Evolutionary conservation across 148 eudicot genomes (phyloP), one percentile per base, ranked within the genome.

Genomic region (Linanthus parryae): DNA sequence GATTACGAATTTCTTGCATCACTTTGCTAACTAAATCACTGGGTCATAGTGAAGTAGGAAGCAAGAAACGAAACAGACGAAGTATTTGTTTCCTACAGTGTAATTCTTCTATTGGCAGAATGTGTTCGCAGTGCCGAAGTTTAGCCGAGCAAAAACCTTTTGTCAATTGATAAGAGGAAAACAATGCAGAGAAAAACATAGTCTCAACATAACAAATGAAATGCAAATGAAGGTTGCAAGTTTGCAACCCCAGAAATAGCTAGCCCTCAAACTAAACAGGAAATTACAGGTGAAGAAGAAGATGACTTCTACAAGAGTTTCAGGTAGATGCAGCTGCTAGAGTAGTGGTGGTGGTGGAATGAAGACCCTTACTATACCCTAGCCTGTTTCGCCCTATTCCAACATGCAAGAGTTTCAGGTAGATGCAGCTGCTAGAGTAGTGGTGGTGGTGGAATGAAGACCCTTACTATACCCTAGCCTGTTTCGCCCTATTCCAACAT

Each of bases 401-500:
- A 36, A 8, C 10, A 2, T 34, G 25, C 22, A 16, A 27, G 10
- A 28, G 18, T 3, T 26, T 49, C 15, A 73, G 20, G 46, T 57
- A 50, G 63, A 62, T 27, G 61, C 66, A 33, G 63, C 58, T 45
- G 72, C n/a, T n/a, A n/a, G n/a, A n/a, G n/a, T 55, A 67, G 54
- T 37, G 22, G 51, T n/a, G 8, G 65, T 31, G 16, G 51, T 24
- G 1, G 71, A 30, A 42, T 58, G 62, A 48, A 27, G 50, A 26
- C 69, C 71, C 65, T 58, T 68, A 45, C 65, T 43, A 5, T 60
- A 41, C 52, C 72, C 71, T 29, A 60, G 47, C 49, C 73, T 65
- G 56, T 62, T 59, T 5, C 66, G 69, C 28, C 71, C 73, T 18
- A 40, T 62, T 46, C 89, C 84, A 26, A 14, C 53, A 48, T 58